These are phyloP conservation scores for Nadsonia starkeyi-henricii DNA, from an alignment of 1,139 yeast genomes.

Conservation along the genomic window DNA sequence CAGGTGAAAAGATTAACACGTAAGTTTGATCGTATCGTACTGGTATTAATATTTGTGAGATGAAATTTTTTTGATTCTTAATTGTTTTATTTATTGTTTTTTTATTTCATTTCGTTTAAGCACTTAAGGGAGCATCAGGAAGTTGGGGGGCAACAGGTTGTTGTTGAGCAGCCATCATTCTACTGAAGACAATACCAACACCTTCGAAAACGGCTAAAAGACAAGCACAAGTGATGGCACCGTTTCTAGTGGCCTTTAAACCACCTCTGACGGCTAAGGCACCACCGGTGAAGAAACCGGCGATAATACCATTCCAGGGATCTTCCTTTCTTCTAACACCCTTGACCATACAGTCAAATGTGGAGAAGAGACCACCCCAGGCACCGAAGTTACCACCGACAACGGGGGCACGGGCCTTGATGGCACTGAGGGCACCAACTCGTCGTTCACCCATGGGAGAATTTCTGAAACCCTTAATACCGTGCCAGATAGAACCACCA, in stretches of 20 bases:
- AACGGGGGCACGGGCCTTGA: conserved; percentile 94
- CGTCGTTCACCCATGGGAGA: conserved; percentile 92
- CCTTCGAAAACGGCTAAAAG: conserved; percentile 95
- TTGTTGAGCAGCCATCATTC: conserved; percentile 74
- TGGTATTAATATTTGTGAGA: not conserved
- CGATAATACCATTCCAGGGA: conserved; percentile 95
- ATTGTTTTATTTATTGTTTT: too few relatives aligned
- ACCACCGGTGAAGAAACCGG: conserved; percentile 98
- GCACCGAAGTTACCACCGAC: conserved; percentile 98
- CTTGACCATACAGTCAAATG: conserved; percentile 90
- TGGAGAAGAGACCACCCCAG: conserved; percentile 97
- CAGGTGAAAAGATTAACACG: too few relatives aligned
- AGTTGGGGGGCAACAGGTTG: conserved; percentile 42
- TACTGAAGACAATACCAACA: conserved; percentile 91
- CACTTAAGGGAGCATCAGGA: conserved; percentile 22
- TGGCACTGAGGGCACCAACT: conserved; percentile 76
- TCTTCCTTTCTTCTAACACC: conserved; percentile 95
- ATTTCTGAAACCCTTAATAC: conserved; percentile 95
- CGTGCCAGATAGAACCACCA: conserved; percentile 98
- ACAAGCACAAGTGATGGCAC: conserved; percentile 96
- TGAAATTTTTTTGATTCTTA: not conserved
- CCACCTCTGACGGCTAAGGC: conserved; percentile 97
- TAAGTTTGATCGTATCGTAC: too few relatives aligned
- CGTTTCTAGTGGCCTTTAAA: conserved; percentile 90
- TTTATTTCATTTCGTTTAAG: conserved; percentile 10